A percentile compares a stretch with the other conserved stretches of the same genome.
phyloP scores from a whole-genome alignment of 1,284 basidiomycete genomes.

The Entoloma clypeatum region DNA sequence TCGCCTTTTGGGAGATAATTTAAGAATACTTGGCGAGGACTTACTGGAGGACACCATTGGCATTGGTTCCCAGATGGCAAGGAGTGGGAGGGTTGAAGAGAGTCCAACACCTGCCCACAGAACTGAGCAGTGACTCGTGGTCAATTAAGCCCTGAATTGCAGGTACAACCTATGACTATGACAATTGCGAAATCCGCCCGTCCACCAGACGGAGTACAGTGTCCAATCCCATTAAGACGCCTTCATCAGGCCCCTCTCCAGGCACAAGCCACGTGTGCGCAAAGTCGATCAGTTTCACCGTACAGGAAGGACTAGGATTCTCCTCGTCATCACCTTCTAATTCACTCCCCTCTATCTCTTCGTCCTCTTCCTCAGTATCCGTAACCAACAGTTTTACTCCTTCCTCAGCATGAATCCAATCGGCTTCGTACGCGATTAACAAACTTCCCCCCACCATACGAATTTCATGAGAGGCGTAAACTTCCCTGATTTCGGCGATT shows the following conservation, averaged over 20 bases:
- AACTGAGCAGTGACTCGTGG: too few species aligned
- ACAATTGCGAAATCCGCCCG: conserved; percentile 37
- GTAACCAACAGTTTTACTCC: conserved; percentile 28
- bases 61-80: conserved; percentile 48
- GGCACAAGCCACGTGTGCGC: conserved; percentile 76
- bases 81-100: conserved; percentile 48
- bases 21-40: conserved; percentile 57
- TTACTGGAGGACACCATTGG: conserved; percentile 61
- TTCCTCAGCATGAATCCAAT: conserved; percentile 43
- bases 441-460: conserved; percentile 83
- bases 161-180: background rate
- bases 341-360: conserved; percentile 35
- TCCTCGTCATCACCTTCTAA: conserved; percentile 35
- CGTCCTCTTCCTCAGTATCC: conserved; percentile 31
- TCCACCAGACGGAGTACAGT: conserved; percentile 60
- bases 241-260: conserved; percentile 77
- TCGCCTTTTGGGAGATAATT: conserved; percentile 23
- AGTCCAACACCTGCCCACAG: conserved; percentile 61
- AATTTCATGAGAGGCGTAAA: conserved; percentile 59
- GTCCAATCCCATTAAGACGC: conserved; percentile 70
- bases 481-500: conserved; percentile 53
- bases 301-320: conserved; percentile 50
- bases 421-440: conserved; percentile 82
- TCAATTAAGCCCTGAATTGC: too few species aligned
- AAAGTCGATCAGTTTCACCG: conserved; percentile 88